Conservation (phyloP, 1,284 basidiomycete species). For the Fistulina hepatica region DNA sequence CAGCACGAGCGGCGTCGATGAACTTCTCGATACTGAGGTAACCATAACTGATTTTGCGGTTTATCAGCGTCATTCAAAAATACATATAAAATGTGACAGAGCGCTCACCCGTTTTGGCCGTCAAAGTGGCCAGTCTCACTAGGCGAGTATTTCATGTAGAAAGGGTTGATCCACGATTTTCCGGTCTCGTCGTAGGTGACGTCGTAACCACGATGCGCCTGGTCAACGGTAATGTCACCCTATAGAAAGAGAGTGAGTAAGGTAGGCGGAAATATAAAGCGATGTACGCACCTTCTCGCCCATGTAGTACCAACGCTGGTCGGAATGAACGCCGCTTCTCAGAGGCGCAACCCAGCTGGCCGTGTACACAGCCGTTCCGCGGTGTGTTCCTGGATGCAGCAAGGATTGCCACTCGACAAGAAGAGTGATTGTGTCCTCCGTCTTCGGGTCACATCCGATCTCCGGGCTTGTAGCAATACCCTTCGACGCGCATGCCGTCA, state of each 20-base stretch:
- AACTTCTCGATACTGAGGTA: constrained; percentile 90
- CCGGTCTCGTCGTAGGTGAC: constrained; percentile 76
- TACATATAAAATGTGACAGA: too few relatives aligned
- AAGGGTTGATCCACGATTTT: constrained; percentile 79
- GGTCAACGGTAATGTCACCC: constrained; percentile 88
- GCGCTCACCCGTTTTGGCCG: constrained; percentile 81
- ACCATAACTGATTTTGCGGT: too few relatives aligned
- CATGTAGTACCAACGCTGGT: constrained; percentile 94
- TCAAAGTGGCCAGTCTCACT: constrained; percentile 88
- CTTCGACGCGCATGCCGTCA: constrained; percentile 79
- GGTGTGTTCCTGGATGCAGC: constrained; percentile 55
- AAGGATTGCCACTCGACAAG: constrained; percentile 86
- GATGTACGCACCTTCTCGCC: constrained; percentile 57
- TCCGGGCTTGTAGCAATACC: constrained; percentile 84
- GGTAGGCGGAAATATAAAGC: constrained; percentile 6
- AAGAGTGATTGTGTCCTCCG: constrained; percentile 91
- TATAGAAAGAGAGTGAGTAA: constrained; percentile 25
- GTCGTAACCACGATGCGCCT: constrained; percentile 88
- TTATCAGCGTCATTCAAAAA: too few relatives aligned
- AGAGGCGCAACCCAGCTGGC: constrained; percentile 82
- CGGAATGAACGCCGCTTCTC: constrained; percentile 71
- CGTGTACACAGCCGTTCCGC: constrained; percentile 80
- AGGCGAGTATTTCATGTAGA: constrained; percentile 94
- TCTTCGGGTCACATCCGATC: constrained; percentile 73
- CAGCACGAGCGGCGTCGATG: constrained; percentile 66